Evolutionary conservation across 352 stramenopile genomes (phyloP), one percentile per base, ranked within the genome.

Genomic region (Phytophthora quininea): DNA sequence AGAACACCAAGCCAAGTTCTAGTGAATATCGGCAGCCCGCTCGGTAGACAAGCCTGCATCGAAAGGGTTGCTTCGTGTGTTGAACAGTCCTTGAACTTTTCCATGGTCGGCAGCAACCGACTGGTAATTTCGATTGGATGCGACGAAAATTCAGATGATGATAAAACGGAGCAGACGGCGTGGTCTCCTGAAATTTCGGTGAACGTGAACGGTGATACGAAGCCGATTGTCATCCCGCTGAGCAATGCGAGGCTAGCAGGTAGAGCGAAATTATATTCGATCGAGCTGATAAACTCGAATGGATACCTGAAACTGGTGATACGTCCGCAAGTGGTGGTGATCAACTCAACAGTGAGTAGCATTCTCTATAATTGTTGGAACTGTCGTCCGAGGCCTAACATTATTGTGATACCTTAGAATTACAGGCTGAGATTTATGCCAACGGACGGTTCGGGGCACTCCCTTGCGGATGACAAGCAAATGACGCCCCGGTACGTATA

Each of bases 281-380:
- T 88, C 40, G 62, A 79, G 27, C 59, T 89, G 69, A 61, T 61
- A 10, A 79, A 75, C 35, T 62, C 35, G 12, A 50, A 67, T 58
- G 75, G 71, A 3, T 72, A 55, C 14, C 31, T 86, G 7, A 74
- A 70, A 30, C 45, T 89, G 10, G 47, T 58, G 11, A 85, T 91
- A 45, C 71, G 73, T 24, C 80, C 82, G 14, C 66, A 77, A 63
- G 60, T 89, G 12, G 72, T 91, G 31, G 64, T 91, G 31, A 71
- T 88, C 49, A 90, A 91, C 56, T 68, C 80, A 29, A 86, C 79
- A 74, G 82, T 91, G 76, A 63, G 58, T 27, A 69, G 27, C 33
- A 57, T 42, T 4, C 14, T 57, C 14, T 32, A 24, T 42, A 40
- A 30, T 56, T 35, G 3, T 29, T 12, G 38, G 62, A 65, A 30